phyloP scores from a whole-genome alignment of 768 basidiomycete species.

The Suillus fuscotomentosus region DNA sequence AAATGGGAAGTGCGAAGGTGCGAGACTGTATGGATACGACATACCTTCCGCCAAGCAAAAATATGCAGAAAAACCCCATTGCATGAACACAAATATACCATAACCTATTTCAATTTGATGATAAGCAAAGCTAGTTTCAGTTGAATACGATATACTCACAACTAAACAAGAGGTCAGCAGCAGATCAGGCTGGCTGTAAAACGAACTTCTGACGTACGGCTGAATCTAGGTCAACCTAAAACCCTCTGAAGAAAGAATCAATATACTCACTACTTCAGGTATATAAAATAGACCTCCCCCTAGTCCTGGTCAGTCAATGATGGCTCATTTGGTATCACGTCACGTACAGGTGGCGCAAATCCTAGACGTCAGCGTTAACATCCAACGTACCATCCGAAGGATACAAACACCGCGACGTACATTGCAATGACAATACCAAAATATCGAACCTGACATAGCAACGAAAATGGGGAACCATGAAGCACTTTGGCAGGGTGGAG shows the following conservation, averaged over 20 bases:
- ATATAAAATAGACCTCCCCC: not conserved
- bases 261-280: not conserved
- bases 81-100: not conserved
- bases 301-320: not conserved
- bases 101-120: not conserved
- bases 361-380: not conserved
- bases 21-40: not conserved
- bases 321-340: not conserved
- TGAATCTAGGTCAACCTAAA: not conserved
- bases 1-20: not conserved
- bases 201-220: not conserved
- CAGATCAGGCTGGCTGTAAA: not conserved
- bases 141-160: not conserved
- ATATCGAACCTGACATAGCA: not conserved
- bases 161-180: not conserved
- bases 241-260: not conserved
- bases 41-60: not conserved
- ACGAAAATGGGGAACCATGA: not conserved
- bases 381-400: not conserved
- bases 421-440: not conserved
- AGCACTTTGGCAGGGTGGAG: not conserved
- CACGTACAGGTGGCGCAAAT: not conserved
- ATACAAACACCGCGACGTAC: not conserved
- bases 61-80: not conserved
- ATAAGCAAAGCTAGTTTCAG: not conserved